Percentiles rank a stretch among this genome's conserved stretches.
phyloP scores from a whole-genome alignment of 2,329 filamentous ascomycete genomes.

The Colletotrichum incanum region DNA sequence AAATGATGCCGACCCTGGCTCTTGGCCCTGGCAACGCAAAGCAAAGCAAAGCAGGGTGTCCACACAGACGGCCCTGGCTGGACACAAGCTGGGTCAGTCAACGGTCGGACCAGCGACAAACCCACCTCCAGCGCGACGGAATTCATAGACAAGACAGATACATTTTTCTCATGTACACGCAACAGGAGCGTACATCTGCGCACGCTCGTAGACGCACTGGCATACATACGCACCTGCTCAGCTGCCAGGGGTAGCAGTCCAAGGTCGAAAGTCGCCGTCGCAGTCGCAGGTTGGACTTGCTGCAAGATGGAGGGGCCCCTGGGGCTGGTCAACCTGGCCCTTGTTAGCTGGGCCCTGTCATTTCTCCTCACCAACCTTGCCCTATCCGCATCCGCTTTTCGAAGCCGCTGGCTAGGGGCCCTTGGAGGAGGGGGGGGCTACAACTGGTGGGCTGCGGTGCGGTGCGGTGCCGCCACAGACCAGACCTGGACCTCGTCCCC shows the following conservation, averaged over 20 bases:
- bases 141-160: not conserved
- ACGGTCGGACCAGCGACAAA: not conserved
- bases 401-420: constrained; percentile 25
- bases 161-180: not conserved
- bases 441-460: constrained; percentile 13
- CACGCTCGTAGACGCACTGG: not conserved
- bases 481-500: constrained; percentile 11
- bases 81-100: not conserved
- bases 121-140: not conserved
- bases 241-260: constrained; percentile 1
- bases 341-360: constrained; percentile 6
- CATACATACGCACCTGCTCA: not conserved
- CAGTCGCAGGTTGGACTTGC: not conserved
- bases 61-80: not conserved
- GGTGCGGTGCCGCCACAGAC: constrained; percentile 16
- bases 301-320: constrained; percentile 16
- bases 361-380: constrained; percentile 23
- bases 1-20: not conserved
- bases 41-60: not conserved
- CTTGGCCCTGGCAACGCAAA: not conserved
- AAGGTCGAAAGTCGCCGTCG: not conserved
- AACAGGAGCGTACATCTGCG: not conserved
- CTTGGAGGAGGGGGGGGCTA: constrained; percentile 6
- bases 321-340: not conserved
- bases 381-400: constrained; percentile 35